These are phyloP conservation scores for Chalciporus sp. DNA, from an alignment of 1,284 basidiomycete genomes.

Conservation along the genomic window DNA sequence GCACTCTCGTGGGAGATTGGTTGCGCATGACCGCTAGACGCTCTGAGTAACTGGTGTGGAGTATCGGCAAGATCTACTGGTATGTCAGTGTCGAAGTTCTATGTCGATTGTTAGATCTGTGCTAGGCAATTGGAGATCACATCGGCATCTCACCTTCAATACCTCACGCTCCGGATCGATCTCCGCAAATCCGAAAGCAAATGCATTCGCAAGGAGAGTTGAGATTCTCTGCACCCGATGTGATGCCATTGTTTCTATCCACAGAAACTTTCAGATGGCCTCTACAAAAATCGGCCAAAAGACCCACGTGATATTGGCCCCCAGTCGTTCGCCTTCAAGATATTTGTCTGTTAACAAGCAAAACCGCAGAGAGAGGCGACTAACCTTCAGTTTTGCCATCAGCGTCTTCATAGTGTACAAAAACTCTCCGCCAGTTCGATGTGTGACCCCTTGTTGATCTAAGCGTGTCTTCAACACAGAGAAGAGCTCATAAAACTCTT, in stretches of 20 bases:
- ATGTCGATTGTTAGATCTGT: not conserved
- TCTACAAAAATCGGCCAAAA: not conserved
- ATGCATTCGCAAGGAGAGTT: constrained; percentile 45
- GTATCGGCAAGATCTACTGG: constrained; percentile 41
- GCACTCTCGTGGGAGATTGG: constrained; percentile 36
- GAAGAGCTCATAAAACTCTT: too few relatives aligned
- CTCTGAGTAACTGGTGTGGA: constrained; percentile 39
- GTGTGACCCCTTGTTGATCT: too few relatives aligned
- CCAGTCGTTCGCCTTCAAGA: constrained; percentile 59
- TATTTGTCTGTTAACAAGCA: too few relatives aligned
- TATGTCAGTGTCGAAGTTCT: constrained; percentile 55
- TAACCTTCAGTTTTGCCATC: too few relatives aligned
- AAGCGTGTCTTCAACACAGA: too few relatives aligned
- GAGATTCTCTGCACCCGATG: constrained; percentile 52
- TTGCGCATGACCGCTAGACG: constrained; percentile 10
- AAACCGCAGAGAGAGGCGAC: too few relatives aligned
- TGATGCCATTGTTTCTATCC: constrained; percentile 55
- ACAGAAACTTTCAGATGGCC: not conserved
- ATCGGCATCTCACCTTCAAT: constrained; percentile 43
- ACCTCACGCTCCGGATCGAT: constrained; percentile 47
- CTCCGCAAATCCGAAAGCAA: constrained; percentile 50
- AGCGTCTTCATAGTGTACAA: too few relatives aligned
- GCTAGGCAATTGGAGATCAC: too few relatives aligned
- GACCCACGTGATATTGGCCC: constrained; percentile 58
- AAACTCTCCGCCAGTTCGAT: too few relatives aligned